phyloP scores from a whole-genome alignment of 192 early-diverging fungal species.

The Lunasporangiospora selenospora region DNA sequence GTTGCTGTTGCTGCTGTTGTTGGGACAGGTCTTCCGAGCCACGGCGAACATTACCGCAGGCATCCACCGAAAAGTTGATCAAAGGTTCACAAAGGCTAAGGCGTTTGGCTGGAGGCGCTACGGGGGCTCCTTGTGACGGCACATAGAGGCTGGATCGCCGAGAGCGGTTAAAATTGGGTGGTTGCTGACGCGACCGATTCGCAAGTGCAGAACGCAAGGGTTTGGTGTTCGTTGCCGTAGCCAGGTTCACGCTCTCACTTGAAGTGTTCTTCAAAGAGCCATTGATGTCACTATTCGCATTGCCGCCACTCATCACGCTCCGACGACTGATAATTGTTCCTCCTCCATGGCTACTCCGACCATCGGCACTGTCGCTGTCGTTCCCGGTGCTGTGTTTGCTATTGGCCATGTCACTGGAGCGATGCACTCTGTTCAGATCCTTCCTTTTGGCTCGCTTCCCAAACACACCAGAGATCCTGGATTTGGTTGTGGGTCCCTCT shows the following conservation, averaged over 20 bases:
- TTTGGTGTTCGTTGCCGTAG: too few species aligned
- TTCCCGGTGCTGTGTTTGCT: too few species aligned
- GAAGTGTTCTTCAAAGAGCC: not conserved
- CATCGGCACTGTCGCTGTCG: too few species aligned
- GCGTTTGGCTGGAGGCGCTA: not conserved
- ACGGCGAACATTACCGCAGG: too few species aligned
- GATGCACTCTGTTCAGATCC: conserved; percentile 1
- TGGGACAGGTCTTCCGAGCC: too few species aligned
- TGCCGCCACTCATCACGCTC: too few species aligned
- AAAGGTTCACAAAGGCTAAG: conserved; percentile 1
- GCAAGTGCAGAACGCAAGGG: conserved; percentile 14
- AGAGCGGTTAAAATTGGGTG: conserved; percentile 17
- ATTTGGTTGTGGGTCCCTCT: too few species aligned
- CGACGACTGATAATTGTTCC: too few species aligned
- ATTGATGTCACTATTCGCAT: not conserved
- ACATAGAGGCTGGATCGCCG: conserved; percentile 11
- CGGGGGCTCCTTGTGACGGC: not conserved
- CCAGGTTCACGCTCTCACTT: too few species aligned
- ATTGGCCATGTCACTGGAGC: too few species aligned
- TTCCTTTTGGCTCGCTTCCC: conserved; percentile 23
- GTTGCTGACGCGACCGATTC: not conserved
- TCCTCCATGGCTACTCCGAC: too few species aligned
- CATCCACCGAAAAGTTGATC: conserved; percentile 8
- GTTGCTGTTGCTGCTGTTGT: not conserved
- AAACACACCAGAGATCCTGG: conserved; percentile 27